These are phyloP conservation scores for Spiraea crenata DNA, from an alignment of 331 rosid species.

Conservation along the genomic window DNA sequence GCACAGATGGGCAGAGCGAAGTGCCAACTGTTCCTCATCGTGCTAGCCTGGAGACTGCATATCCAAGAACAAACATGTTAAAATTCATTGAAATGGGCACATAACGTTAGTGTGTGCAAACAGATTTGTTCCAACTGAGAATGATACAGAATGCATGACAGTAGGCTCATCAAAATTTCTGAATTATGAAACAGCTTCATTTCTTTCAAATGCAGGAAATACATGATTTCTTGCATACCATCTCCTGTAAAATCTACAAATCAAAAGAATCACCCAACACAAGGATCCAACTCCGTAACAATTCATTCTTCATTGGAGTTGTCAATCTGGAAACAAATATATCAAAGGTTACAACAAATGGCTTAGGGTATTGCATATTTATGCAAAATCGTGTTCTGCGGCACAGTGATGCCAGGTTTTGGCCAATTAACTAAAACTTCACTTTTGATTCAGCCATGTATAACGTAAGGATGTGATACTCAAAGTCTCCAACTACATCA, in stretches of 20 bases:
- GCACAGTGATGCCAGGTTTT: conserved; percentile 31
- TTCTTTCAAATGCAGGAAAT: conserved; percentile 26
- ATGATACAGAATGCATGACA: background rate
- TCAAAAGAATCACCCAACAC: conserved; percentile 59
- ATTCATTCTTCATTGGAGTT: conserved; percentile 28
- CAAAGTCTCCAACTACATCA: conserved; percentile 45
- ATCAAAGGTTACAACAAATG: conserved; percentile 50
- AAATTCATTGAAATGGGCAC: too few species aligned
- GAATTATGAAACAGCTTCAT: background rate
- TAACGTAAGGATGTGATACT: conserved; percentile 18
- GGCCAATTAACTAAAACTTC: conserved; percentile 20
- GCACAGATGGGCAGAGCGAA: too few species aligned
- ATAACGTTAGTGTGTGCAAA: background rate
- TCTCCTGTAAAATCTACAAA: conserved; percentile 32
- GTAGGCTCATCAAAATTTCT: background rate
- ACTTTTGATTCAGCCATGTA: background rate
- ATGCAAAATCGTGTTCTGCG: conserved; percentile 26
- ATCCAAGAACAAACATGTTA: too few species aligned
- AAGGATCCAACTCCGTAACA: conserved; percentile 49
- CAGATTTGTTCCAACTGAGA: background rate
- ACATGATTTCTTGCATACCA: conserved; percentile 15
- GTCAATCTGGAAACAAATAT: conserved; percentile 25
- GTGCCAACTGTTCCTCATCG: too few species aligned
- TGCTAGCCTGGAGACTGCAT: too few species aligned
- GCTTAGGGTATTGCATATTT: conserved; percentile 17